Conservation (phyloP, 345 rosid genomes). For the Eucalyptus decipiens region DNA sequence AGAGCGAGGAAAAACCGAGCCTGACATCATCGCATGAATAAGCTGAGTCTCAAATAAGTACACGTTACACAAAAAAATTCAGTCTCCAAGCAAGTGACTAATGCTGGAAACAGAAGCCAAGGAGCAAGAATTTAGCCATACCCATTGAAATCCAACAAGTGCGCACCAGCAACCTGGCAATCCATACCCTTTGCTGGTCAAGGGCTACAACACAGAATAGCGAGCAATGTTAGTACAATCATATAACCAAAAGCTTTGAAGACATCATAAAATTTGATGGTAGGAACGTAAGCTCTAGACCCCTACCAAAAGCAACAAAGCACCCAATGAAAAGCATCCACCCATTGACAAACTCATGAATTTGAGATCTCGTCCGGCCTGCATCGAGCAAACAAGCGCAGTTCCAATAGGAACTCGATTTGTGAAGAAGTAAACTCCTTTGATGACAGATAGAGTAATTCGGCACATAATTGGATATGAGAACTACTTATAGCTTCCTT, state of each 20-base stretch:
- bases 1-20: conserved; percentile 27
- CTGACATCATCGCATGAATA: conserved; percentile 9
- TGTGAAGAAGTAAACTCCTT: not conserved
- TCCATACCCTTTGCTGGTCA: conserved; percentile 29
- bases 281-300: no score
- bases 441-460: not conserved
- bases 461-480: not conserved
- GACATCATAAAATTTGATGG: not conserved
- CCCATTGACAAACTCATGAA: conserved; percentile 58
- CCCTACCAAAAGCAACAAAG: conserved; percentile 45
- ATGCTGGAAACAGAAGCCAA: not conserved
- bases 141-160: conserved; percentile 53
- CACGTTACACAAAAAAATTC: not conserved
- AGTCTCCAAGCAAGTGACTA: not conserved
- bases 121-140: not conserved
- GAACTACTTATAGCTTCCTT: not conserved
- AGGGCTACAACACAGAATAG: conserved; percentile 9
- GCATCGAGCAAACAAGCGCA: not conserved
- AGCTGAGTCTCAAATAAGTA: not conserved
- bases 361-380: conserved; percentile 86
- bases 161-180: conserved; percentile 41
- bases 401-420: not conserved
- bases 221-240: not conserved
- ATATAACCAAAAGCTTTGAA: not conserved
- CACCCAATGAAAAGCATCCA: conserved; percentile 52